Evolutionary conservation across 2,329 filamentous ascomycete species (phyloP).

Genomic region (Chalaropsis thielavioides): DNA sequence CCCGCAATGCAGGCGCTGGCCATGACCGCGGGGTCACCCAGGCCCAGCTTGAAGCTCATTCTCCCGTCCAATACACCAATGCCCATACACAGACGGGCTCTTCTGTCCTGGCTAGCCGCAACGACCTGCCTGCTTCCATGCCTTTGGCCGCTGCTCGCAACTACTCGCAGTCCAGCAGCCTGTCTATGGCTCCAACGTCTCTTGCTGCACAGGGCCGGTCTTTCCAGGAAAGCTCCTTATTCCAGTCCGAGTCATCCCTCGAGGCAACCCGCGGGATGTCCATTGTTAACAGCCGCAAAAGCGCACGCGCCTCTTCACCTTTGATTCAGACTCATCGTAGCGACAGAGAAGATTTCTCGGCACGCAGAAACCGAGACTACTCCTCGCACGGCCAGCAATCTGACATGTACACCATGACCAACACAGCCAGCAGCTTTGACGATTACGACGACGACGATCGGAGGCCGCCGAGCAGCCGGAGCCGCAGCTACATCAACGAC

Average conservation of each 20-base stretch:
- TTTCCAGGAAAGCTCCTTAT: constrained; percentile 13
- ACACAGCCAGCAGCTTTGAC: constrained; percentile 13
- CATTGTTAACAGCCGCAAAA: not conserved
- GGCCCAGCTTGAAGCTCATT: constrained; percentile 5
- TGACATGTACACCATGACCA: constrained; percentile 15
- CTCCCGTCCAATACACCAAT: constrained; percentile 10
- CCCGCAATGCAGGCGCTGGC: not conserved
- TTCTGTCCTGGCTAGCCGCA: constrained; percentile 10
- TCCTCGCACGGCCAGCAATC: constrained; percentile 3
- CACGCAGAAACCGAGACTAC: not conserved
- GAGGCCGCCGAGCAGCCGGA: constrained; percentile 21
- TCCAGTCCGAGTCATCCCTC: constrained; percentile 8
- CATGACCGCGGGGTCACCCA: constrained; percentile 6
- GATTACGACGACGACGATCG: constrained; percentile 15
- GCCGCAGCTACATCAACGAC: constrained; percentile 23
- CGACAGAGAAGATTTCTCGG: not conserved
- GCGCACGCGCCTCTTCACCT: constrained; percentile 5
- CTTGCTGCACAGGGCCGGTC: not conserved
- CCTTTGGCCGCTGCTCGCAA: not conserved
- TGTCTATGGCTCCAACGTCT: not conserved
- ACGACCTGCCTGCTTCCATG: not conserved
- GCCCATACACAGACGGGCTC: constrained; percentile 14
- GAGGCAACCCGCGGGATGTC: not conserved
- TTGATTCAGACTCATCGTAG: constrained; percentile 10
- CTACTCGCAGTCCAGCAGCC: not conserved